Evolutionary conservation across 148 eudicot species (phyloP).

Genomic region (Pharnaceum exiguum): DNA sequence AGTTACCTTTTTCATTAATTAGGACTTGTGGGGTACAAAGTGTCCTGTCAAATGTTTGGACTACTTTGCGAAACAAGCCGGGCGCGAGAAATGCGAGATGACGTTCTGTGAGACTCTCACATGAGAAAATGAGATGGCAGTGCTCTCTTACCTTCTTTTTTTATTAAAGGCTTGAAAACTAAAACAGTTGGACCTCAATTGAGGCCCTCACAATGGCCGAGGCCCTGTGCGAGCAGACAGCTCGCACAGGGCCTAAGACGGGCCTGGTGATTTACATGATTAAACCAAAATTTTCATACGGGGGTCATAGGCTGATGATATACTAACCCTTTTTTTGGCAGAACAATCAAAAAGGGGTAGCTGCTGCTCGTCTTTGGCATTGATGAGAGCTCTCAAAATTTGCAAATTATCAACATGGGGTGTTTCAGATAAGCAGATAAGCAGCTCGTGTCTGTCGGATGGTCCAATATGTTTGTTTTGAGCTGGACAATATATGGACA

Average conservation of each 20-base stretch:
- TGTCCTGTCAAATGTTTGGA: no score
- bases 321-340: slow-evolving; percentile 41
- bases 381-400: slow-evolving; percentile 44
- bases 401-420: slow-evolving; percentile 72
- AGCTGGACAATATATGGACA: slow-evolving; percentile 26
- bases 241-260: no score
- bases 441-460: slow-evolving; percentile 30
- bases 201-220: background rate
- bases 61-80: no score
- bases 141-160: no score
- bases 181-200: no score
- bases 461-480: slow-evolving; percentile 53
- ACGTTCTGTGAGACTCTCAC: no score
- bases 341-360: slow-evolving; percentile 57
- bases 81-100: no score
- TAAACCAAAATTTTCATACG: background rate
- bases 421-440: slow-evolving; percentile 41
- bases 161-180: no score
- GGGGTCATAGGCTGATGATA: background rate
- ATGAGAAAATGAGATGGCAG: no score
- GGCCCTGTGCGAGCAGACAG: background rate
- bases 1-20: no score
- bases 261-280: background rate
- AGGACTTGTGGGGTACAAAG: no score
- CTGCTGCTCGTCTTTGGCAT: slow-evolving; percentile 48